Evolutionary conservation across 78 protist genomes (phyloP).

Genomic region (Fonticula alba): DNA sequence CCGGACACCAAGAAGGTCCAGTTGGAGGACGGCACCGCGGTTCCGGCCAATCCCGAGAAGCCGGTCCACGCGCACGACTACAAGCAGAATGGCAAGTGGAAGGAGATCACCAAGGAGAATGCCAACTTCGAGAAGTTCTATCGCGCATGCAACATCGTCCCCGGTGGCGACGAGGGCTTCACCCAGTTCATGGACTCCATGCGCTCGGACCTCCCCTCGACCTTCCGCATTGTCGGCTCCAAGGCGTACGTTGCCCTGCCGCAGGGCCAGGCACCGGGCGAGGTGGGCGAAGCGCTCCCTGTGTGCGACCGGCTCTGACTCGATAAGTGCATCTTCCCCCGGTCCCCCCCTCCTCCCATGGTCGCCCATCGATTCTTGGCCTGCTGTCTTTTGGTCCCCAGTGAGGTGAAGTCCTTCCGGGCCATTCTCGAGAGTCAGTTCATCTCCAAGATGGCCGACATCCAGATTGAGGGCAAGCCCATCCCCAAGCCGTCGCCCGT

Average conservation of each 20-base stretch:
- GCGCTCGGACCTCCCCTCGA: neutral
- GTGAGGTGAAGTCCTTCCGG: too few species aligned
- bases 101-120: neutral
- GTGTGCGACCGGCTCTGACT: neutral
- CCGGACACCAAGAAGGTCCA: too few species aligned
- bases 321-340: neutral
- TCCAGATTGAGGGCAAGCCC: too few species aligned
- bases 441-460: too few species aligned
- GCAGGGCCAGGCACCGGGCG: neutral
- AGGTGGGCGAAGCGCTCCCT: neutral
- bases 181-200: neutral
- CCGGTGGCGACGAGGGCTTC: conserved; percentile 1
- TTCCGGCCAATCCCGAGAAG: too few species aligned
- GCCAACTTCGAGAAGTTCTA: neutral
- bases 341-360: neutral
- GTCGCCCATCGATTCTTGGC: neutral
- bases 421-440: too few species aligned
- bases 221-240: conserved; percentile 17
- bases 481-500: too few species aligned
- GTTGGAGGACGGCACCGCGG: too few species aligned
- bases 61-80: too few species aligned
- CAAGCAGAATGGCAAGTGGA: too few species aligned
- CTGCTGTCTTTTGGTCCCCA: neutral
- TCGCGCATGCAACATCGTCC: neutral
- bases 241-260: neutral